Evolutionary conservation across 345 rosid genomes (phyloP), one percentile per base, ranked within the genome.

Genomic region (Salix viminalis): DNA sequence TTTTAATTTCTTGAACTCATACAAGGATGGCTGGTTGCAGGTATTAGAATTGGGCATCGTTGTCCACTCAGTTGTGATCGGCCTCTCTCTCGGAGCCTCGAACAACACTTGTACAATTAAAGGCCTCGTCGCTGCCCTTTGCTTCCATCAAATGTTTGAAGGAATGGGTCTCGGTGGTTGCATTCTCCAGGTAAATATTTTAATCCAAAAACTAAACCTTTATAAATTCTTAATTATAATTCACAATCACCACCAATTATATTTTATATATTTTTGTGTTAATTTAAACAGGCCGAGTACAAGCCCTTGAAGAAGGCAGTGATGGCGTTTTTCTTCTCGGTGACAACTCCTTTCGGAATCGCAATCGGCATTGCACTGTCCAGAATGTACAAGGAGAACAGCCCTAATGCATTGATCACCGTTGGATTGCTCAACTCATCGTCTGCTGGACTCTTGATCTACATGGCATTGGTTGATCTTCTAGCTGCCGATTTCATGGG

Each of bases 151-250:
- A 44, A 86, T 88, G 83, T 92, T 88, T 46, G 97, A 91, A 77
- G 96, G 94, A 64, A 90, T 91, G 87, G 94, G 92, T 12, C 89
- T 91, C 5, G 96, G 97, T 1, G 91, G 94, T 1, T 90, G 91
- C 80, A 88, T 91, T 54, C 30, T 86, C 4, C 93, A 90, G 87
- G 92, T 86, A 54, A 36, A 2, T 11, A 9, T n/a, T n/a, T 11
- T 5, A 28, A 32, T 0, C 2, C 30, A 2, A 30, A 3, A 32
- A 32, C 0, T 4, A 21, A 24, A 7, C 19, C 5, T 14, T 1
- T 44, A 44, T 44, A 13, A 44, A 44, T 11, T 44, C 50, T 12
- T 13, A 30, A 30, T 30, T 30, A 44, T 44, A 44, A 44, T 13
- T 44, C 16, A 44, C 16, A 44, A 13, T 46, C 50, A 46, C 50